Conservation (phyloP, 2,329 filamentous ascomycete species). For the Cladosporium phlei region DNA sequence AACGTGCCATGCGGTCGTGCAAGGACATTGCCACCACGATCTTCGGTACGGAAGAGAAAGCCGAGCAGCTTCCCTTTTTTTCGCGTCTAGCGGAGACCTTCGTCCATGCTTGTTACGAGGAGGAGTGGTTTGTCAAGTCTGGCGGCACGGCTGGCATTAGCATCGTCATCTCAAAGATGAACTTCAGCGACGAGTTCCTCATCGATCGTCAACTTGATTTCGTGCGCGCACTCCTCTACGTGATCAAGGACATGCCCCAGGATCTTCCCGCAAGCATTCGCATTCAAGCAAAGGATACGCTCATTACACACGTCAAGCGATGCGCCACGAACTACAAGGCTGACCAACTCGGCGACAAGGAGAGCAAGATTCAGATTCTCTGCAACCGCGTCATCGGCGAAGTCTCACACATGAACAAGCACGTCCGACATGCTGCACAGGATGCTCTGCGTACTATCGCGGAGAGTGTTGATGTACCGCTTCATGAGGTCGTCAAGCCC, state of each 20-base stretch:
- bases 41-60: conserved; percentile 67
- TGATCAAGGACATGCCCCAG: conserved; percentile 95
- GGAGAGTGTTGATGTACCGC: conserved; percentile 68
- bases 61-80: conserved; percentile 79
- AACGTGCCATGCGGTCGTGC: conserved; percentile 71
- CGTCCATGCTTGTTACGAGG: conserved; percentile 91
- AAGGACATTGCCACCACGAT: conserved; percentile 72
- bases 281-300: conserved; percentile 72
- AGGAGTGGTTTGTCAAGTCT: conserved; percentile 98
- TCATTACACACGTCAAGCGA: conserved; percentile 67
- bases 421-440: conserved; percentile 84
- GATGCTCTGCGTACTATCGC: conserved; percentile 76
- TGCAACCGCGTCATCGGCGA: conserved; percentile 84
- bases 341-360: conserved; percentile 66
- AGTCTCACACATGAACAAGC: conserved; percentile 90
- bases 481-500: conserved; percentile 83
- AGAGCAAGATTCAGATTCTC: conserved; percentile 66
- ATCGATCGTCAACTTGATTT: conserved; percentile 79
- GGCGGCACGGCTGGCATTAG: conserved; percentile 88
- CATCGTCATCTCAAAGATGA: conserved; percentile 76
- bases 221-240: conserved; percentile 85
- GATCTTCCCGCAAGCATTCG: conserved; percentile 89
- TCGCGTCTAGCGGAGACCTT: conserved; percentile 75
- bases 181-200: conserved; percentile 81
- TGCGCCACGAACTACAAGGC: conserved; percentile 77